Conservation (phyloP, 768 basidiomycete genomes). For the Boletus rubroflammeus region DNA sequence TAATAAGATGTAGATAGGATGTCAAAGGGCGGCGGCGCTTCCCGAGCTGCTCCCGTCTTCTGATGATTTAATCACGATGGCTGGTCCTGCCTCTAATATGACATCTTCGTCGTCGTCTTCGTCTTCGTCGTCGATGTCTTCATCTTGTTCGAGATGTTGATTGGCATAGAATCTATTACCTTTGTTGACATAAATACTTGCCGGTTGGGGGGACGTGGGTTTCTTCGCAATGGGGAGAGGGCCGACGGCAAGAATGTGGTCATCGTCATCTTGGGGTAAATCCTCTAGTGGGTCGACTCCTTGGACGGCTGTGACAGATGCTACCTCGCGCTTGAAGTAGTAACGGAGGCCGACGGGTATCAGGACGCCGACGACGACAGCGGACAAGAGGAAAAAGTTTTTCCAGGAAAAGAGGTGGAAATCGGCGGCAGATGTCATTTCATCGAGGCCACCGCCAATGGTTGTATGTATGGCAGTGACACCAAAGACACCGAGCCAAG, state of each 20-base stretch:
- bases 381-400: constrained; percentile 82
- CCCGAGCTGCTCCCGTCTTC: constrained; percentile 24
- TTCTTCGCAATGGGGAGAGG: constrained; percentile 45
- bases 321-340: constrained; percentile 68
- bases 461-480: constrained; percentile 93
- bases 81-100: constrained; percentile 72
- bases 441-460: constrained; percentile 88
- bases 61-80: constrained; percentile 42
- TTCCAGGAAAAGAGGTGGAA: constrained; percentile 91
- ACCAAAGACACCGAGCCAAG: constrained; percentile 87
- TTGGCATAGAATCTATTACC: constrained; percentile 38
- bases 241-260: constrained; percentile 54
- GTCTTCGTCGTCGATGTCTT: constrained; percentile 60
- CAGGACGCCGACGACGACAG: constrained; percentile 87
- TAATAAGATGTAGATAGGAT: constrained; percentile 11
- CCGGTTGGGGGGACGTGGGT: constrained; percentile 32
- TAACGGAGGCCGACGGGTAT: constrained; percentile 89
- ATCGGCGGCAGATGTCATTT: constrained; percentile 92
- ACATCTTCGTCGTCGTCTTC: constrained; percentile 64
- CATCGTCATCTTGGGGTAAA: constrained; percentile 36
- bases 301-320: constrained; percentile 36
- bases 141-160: constrained; percentile 52
- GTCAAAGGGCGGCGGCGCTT: constrained; percentile 17
- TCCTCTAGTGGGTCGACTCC: constrained; percentile 34
- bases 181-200: constrained; percentile 35